Conservation (phyloP, 306 rosid genomes). For the Quercus dentata region DNA sequence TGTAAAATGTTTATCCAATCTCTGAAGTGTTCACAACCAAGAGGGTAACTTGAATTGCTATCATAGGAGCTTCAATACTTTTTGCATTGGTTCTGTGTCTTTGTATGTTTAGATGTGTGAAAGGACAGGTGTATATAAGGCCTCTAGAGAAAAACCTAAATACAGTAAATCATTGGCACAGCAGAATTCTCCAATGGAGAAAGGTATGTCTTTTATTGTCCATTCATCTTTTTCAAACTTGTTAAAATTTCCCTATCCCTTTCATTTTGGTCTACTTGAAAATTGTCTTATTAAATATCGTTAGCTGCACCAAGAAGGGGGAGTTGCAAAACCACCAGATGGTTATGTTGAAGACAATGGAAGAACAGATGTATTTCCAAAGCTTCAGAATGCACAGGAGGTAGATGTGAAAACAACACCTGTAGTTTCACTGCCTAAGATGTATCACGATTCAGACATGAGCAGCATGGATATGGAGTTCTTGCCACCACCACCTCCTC, state of each 20-base stretch:
- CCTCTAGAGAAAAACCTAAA: conserved; percentile 39
- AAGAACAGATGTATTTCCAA: conserved; percentile 17
- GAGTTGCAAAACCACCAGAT: conserved; percentile 33
- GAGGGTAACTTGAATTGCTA: conserved; percentile 44
- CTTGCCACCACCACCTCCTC: too few species aligned
- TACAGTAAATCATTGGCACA: conserved; percentile 18
- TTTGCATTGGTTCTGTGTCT: conserved; percentile 33
- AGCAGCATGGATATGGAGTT: too few species aligned
- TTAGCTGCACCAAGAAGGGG: conserved; percentile 29
- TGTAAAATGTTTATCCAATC: too few species aligned
- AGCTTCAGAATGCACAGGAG: conserved; percentile 12
- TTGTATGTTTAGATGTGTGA: conserved; percentile 39
- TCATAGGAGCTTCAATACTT: conserved; percentile 37
- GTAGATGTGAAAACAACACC: conserved; percentile 23
- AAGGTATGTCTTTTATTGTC: not conserved
- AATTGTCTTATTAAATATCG: conserved; percentile 1
- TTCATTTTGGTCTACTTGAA: not conserved
- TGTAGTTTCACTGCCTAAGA: conserved; percentile 26
- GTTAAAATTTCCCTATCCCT: not conserved
- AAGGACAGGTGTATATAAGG: conserved; percentile 29
- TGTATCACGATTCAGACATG: not conserved
- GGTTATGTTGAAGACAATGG: not conserved
- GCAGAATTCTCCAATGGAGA: conserved; percentile 37
- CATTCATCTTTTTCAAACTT: too few species aligned
- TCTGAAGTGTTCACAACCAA: conserved; percentile 36